These are phyloP conservation scores for Nannochloris sp. DNA, from an alignment of 139 green algal species.

Conservation along the genomic window DNA sequence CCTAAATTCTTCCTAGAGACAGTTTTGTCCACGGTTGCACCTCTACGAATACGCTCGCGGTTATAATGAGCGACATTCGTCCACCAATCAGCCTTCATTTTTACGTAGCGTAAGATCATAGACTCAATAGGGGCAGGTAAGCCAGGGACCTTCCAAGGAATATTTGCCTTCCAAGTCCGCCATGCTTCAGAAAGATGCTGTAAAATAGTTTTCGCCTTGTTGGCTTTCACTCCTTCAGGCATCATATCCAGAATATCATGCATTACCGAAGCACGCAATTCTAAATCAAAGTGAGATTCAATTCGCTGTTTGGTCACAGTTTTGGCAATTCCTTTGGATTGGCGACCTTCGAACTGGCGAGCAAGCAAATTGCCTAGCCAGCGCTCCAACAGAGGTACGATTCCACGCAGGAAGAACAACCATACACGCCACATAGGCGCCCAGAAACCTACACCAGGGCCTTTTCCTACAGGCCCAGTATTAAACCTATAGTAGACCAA, in stretches of 20 bases:
- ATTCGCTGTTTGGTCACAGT: conserved; percentile 99
- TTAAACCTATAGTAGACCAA: conserved; percentile 99
- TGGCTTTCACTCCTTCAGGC: conserved; percentile 92
- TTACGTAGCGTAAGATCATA: conserved; percentile 99
- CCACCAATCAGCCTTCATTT: conserved; percentile 99
- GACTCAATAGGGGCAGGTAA: conserved; percentile 97
- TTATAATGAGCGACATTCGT: conserved; percentile 99
- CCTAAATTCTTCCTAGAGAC: conserved; percentile 99
- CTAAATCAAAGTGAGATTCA: conserved; percentile 97
- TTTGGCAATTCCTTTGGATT: conserved; percentile 94
- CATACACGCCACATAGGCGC: conserved; percentile 99
- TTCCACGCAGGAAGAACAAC: conserved; percentile 99
- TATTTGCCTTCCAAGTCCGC: conserved; percentile 97
- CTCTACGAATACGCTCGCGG: conserved; percentile 94
- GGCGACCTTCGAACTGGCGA: conserved; percentile 96
- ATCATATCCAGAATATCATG: conserved; percentile 99
- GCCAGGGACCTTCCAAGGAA: conserved; percentile 96
- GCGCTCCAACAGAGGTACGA: conserved; percentile 95
- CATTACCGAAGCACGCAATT: conserved; percentile 96
- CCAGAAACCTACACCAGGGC: conserved; percentile 98
- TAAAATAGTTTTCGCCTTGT: conserved; percentile 96
- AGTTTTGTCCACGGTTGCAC: conserved; percentile 99
- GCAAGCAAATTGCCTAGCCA: conserved; percentile 99
- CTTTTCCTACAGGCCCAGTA: conserved; percentile 94
- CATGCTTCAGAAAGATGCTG: conserved; percentile 98